A percentile compares a stretch with the other conserved stretches of the same genome.
Conservation (phyloP, 2,329 filamentous ascomycete genomes). For the Fusarium sp. region DNA sequence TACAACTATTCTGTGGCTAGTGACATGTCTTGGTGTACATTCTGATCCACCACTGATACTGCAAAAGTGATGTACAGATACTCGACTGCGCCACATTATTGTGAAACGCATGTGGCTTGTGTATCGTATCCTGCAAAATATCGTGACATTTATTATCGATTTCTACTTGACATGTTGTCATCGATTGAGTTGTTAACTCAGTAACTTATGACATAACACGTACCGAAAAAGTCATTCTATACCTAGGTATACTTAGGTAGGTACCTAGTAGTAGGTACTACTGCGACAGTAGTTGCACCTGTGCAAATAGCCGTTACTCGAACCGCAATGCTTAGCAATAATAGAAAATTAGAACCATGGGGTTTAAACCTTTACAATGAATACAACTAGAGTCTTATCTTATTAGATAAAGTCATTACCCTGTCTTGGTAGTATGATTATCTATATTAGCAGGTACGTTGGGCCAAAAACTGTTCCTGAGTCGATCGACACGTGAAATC, state of each 20-base stretch:
- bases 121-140: background rate
- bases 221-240: background rate
- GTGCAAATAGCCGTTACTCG: background rate
- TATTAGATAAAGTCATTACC: background rate
- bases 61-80: slow-evolving; percentile 1
- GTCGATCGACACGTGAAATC: background rate
- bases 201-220: background rate
- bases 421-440: background rate
- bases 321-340: background rate
- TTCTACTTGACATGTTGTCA: background rate
- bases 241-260: background rate
- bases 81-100: slow-evolving; percentile 12
- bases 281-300: background rate
- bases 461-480: background rate
- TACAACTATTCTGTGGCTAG: background rate
- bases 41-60: background rate
- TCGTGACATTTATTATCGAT: background rate
- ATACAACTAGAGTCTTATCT: background rate
- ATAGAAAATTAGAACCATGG: background rate
- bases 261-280: background rate
- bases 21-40: slow-evolving; percentile 2
- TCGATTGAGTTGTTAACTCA: background rate
- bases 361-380: background rate
- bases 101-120: slow-evolving; percentile 15
- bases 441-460: background rate